phyloP scores from a whole-genome alignment of 108 stramenopile genomes.

The Skeletonema menzelii region DNA sequence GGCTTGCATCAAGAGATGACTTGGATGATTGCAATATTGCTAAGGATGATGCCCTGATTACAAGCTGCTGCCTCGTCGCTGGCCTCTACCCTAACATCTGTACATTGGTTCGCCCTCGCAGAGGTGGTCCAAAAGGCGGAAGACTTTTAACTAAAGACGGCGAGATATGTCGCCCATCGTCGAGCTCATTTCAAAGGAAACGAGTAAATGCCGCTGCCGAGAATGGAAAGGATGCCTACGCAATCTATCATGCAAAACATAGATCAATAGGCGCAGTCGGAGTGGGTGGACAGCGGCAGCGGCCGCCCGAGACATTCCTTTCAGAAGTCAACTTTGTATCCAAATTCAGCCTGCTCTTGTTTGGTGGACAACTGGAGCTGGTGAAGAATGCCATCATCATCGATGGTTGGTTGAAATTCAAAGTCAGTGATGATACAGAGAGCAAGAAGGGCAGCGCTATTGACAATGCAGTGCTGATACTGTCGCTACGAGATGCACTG shows the following conservation, averaged over 20 bases:
- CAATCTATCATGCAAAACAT: constrained; percentile 65
- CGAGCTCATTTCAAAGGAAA: constrained; percentile 56
- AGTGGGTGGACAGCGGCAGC: constrained; percentile 6
- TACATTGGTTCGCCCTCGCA: constrained; percentile 55
- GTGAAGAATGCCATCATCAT: constrained; percentile 55
- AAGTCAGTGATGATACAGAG: constrained; percentile 43
- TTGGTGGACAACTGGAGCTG: constrained; percentile 59
- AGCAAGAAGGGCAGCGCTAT: constrained; percentile 5
- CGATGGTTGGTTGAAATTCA: constrained; percentile 74
- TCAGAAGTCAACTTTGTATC: constrained; percentile 72
- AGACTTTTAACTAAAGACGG: constrained; percentile 57
- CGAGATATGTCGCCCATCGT: constrained; percentile 33
- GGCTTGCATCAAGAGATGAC: constrained; percentile 30
- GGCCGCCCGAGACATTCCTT: constrained; percentile 44
- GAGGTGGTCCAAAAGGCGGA: constrained; percentile 37
- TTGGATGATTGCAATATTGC: constrained; percentile 32
- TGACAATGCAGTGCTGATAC: constrained; percentile 32
- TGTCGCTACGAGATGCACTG: constrained; percentile 21
- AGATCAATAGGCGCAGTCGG: constrained; percentile 31
- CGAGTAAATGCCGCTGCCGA: constrained; percentile 48
- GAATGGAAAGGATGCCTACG: constrained; percentile 63
- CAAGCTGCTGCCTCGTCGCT: constrained; percentile 60
- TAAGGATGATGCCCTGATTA: constrained; percentile 55
- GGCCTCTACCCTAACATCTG: constrained; percentile 74
- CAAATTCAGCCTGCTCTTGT: constrained; percentile 63